Evolutionary conservation across 257 asterid genomes (phyloP).

Genomic region (Eucommia ulmoides): DNA sequence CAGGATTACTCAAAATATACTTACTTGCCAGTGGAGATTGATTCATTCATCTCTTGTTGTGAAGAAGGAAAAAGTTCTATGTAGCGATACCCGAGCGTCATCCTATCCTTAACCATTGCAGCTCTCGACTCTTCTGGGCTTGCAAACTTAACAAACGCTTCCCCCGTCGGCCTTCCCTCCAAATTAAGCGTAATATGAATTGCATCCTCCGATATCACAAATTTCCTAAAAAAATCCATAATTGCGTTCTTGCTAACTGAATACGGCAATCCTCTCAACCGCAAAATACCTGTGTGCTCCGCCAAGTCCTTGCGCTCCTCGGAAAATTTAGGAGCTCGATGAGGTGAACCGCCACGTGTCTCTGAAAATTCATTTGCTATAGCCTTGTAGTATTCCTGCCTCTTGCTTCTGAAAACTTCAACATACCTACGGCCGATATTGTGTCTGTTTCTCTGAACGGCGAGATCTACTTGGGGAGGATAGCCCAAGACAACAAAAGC

Average conservation of each 20-base stretch:
- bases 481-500: conserved; percentile 78
- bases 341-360: conserved; percentile 48
- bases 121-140: conserved; percentile 71
- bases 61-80: conserved; percentile 90
- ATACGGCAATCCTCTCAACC: conserved; percentile 90
- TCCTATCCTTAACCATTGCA: conserved; percentile 93
- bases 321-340: conserved; percentile 54
- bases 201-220: conserved; percentile 50
- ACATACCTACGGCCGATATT: conserved; percentile 91
- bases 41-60: conserved; percentile 82
- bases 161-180: conserved; percentile 91
- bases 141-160: conserved; percentile 85
- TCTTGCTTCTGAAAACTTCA: conserved; percentile 85
- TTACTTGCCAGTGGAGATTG: conserved; percentile 81
- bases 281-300: conserved; percentile 73
- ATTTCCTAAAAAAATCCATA: conserved; percentile 63
- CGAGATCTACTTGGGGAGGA: conserved; percentile 78
- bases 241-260: conserved; percentile 67
- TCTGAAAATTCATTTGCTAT: conserved; percentile 68
- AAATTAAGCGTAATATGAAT: conserved; percentile 57
- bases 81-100: conserved; percentile 69
- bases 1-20: too few relatives aligned
- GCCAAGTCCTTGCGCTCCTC: conserved; percentile 64
- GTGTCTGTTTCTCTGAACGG: conserved; percentile 78
- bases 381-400: conserved; percentile 87